Base-by-base conservation (phyloP, 2,329 filamentous ascomycete species). In the Orbilia javanica region DNA sequence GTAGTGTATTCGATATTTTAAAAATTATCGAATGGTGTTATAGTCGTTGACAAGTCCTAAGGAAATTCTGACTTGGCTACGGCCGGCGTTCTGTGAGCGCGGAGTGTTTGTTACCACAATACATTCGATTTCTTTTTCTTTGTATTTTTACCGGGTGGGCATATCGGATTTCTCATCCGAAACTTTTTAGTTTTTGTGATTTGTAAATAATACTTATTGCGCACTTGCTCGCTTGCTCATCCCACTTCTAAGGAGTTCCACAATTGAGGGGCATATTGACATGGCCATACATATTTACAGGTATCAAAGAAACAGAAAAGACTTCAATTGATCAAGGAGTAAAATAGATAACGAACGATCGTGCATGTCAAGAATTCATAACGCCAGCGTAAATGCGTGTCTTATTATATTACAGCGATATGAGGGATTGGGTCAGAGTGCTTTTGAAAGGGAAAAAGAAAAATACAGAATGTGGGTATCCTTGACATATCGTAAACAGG, bases 71-170 rank as follows among this genome's bases (percentile, higher is more conserved):
- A 39, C 11, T 39, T 39, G 46, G 46, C 46, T 5, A 27, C 10
- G 3, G 27, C 15, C 36, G 65, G 65, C 72, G 72, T 70, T 76
- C 72, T 70, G 65, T 22, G 72, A 76, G 65, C 65, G 72, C 65
- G 22, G 36, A 46, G 2, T 25, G 10, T 53, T 55, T 48, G 36
- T 31, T 57, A 39, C 42, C 27, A 39, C 18, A 3, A 34, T 25
- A 46, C 25, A 25, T 68, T 55, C 44, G 10, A 20, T 39, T 48
- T 31, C 8, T 7, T 34, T 52, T 31, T 31, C 8, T 57, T 53
- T 75, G 44, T 69, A 69, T 39, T 60, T 70, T 44, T 69, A 64
- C 62, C 10, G 25, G 22, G 48, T 7, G 53, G 39, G 34, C 34
- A 60, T 42, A 25, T n/a, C 63, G 46, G 63, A 29, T 39, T 67